Evolutionary conservation across 441 rosid species (phyloP), one percentile per base, ranked within the genome.

Genomic region (Gossypium lobatum): DNA sequence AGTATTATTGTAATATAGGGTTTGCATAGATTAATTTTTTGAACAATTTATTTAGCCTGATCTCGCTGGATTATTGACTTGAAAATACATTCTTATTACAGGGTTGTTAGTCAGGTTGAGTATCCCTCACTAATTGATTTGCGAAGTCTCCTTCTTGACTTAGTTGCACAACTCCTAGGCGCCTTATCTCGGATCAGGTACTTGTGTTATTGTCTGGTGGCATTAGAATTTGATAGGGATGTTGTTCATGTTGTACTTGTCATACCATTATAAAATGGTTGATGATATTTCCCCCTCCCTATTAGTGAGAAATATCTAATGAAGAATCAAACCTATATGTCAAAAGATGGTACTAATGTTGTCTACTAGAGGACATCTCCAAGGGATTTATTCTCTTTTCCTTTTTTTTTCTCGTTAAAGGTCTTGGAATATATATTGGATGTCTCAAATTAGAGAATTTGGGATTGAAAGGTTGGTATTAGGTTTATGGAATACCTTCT

Each of bases 111-210:
- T 86, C 98, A 96, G 86, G 88, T 93, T 68, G 99, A 96, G 52
- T 93, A 96, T 82, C 99, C 99, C 71, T 96, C 99, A 31, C 84
- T 96, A 84, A 97, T 96, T 74, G 99, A 96, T 89, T 88, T 93
- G 85, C 89, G 99, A 26, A 95, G 99, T 76, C 97, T 96, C 64
- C 97, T 96, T 72, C 84, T 96, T 77, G 98, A 96, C 80, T 79
- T 96, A 82, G 99, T 96, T 80, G 97, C 98, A 76, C 99, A 96
- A 80, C 97, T 96, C 76, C 82, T 96, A 70, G 99, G 99, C 80
- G 98, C 99, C 80, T 86, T 96, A 75, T 96, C 98, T 75, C 96
- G 95, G 61, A 96, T 96, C 84, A 93, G 99, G 99, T 93, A 81
- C 74, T 72, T 68, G 64, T 16, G 2, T 45, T 48, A 21, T 71